phyloP scores from a whole-genome alignment of 768 basidiomycete genomes.

The Hypsizygus marmoreus region DNA sequence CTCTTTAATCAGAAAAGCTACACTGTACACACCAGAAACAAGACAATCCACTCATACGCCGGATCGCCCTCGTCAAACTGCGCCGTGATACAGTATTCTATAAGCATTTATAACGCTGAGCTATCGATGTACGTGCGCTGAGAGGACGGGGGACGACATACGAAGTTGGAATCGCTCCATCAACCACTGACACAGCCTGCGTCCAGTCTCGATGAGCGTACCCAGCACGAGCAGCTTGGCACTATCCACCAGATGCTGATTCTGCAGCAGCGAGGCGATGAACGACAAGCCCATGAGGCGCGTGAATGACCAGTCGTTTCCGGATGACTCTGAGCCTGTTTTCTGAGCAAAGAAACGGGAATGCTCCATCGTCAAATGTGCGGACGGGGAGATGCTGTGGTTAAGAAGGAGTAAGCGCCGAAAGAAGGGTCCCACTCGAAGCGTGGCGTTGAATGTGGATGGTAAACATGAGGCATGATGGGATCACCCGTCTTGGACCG shows the following conservation, averaged over 20 bases:
- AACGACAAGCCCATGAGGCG: slow-evolving; percentile 39
- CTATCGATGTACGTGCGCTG: not conserved
- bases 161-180: slow-evolving; percentile 40
- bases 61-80: slow-evolving; percentile 50
- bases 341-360: too few relatives aligned
- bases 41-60: slow-evolving; percentile 50
- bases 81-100: slow-evolving; percentile 47
- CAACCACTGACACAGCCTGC: slow-evolving; percentile 41
- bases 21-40: slow-evolving; percentile 41
- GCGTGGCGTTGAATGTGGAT: too few relatives aligned
- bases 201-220: slow-evolving; percentile 38
- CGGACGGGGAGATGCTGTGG: too few relatives aligned
- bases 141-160: slow-evolving; percentile 21
- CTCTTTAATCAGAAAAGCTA: not conserved
- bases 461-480: too few relatives aligned
- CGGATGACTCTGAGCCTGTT: too few relatives aligned
- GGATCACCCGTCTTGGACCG: too few relatives aligned
- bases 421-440: too few relatives aligned
- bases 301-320: slow-evolving; percentile 21
- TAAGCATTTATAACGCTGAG: not conserved
- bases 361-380: too few relatives aligned
- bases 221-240: slow-evolving; percentile 33
- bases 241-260: slow-evolving; percentile 26
- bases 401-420: too few relatives aligned
- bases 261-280: slow-evolving; percentile 30